Conservation (phyloP, 345 rosid genomes). For the Gossypium anomalum region DNA sequence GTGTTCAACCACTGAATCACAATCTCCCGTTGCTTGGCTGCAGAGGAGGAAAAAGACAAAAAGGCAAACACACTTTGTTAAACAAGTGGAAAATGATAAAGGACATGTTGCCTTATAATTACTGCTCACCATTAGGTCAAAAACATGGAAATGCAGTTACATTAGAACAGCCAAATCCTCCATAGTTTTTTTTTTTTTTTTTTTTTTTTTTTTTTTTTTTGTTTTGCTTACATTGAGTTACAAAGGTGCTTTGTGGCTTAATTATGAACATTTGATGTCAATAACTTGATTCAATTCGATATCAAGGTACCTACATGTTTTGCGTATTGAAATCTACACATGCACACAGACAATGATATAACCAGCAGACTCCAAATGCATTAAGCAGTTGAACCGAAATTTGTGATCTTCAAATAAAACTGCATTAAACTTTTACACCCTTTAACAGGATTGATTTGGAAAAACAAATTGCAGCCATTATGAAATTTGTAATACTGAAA, state of each 20-base stretch:
- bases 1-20: conserved; percentile 51
- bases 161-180: conserved; percentile 23
- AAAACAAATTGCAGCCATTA: neutral
- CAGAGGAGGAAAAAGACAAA: conserved; percentile 9
- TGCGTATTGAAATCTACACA: neutral
- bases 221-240: too few relatives aligned
- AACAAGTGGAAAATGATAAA: conserved; percentile 2
- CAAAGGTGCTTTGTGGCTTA: neutral
- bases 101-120: conserved; percentile 17
- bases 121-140: conserved; percentile 16
- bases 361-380: too few relatives aligned
- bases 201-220: neutral
- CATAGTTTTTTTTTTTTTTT: neutral
- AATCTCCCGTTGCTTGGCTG: conserved; percentile 38
- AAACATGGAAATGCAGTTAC: conserved; percentile 21
- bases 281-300: neutral
- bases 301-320: neutral
- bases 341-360: neutral
- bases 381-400: too few relatives aligned
- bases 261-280: neutral
- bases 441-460: neutral
- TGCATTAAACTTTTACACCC: neutral
- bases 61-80: conserved; percentile 27
- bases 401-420: neutral
- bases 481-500: neutral